Percentiles rank a stretch among this genome's conserved stretches.
phyloP scores from a whole-genome alignment of 441 rosid genomes.

The Adansonia madagascariensis region DNA sequence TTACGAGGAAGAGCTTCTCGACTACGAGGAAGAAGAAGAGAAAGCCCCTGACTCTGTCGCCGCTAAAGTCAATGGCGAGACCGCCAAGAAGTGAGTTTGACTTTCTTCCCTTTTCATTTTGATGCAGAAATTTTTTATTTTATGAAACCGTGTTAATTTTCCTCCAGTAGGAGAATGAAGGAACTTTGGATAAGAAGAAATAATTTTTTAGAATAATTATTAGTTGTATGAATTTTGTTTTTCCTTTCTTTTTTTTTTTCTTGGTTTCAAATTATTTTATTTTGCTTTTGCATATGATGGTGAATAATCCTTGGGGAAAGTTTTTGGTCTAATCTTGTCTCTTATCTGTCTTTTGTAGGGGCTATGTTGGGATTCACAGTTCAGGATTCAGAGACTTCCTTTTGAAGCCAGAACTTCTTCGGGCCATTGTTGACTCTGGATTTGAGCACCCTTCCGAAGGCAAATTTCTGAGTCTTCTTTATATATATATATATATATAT shows the following conservation, averaged over 20 bases:
- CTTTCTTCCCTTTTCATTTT: not conserved
- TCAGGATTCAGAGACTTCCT: conserved; percentile 99
- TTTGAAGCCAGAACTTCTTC: conserved; percentile 95
- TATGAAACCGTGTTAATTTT: not conserved
- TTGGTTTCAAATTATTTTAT: not conserved
- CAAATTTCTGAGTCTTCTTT: conserved; percentile 27
- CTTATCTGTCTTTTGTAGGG: conserved; percentile 40
- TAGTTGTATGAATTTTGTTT: not conserved
- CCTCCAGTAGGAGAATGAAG: not conserved
- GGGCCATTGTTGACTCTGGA: conserved; percentile 95
- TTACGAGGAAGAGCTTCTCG: conserved; percentile 98
- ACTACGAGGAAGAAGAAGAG: conserved; percentile 95
- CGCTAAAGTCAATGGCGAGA: conserved; percentile 81
- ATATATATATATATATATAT: too few species aligned
- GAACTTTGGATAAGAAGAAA: not conserved
- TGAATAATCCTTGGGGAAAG: not conserved
- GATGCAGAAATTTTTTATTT: not conserved
- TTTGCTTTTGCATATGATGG: not conserved
- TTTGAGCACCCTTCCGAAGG: conserved; percentile 99
- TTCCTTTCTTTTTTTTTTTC: not conserved
- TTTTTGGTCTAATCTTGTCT: not conserved
- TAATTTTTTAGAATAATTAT: not conserved
- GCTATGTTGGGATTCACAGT: conserved; percentile 98
- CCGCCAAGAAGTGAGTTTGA: conserved; percentile 72
- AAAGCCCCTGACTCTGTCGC: conserved; percentile 72